These are phyloP conservation scores for Metarhizium humberi DNA, from an alignment of 2,329 filamentous ascomycete species.

Conservation along the genomic window DNA sequence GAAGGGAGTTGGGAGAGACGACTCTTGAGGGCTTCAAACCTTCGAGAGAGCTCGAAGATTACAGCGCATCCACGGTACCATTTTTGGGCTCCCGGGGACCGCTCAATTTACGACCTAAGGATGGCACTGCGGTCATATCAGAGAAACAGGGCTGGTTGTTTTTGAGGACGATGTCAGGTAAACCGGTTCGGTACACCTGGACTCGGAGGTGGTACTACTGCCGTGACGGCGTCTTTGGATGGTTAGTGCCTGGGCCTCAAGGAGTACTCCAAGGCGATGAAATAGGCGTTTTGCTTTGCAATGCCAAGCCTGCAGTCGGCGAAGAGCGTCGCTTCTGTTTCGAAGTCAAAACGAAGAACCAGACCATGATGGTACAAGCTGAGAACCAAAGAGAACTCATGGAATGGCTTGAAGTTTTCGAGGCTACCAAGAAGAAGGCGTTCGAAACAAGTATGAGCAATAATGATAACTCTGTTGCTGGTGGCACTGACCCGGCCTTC, in stretches of 20 bases:
- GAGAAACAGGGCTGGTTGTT: slow-evolving; percentile 97
- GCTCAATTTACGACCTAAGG: slow-evolving; percentile 49
- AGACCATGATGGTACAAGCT: slow-evolving; percentile 79
- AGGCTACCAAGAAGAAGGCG: slow-evolving; percentile 86
- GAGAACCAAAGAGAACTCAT: slow-evolving; percentile 89
- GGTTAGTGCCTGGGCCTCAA: slow-evolving; percentile 73
- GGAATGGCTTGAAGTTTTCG: slow-evolving; percentile 89
- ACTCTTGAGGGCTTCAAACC: slow-evolving; percentile 65
- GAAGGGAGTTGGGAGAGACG: slow-evolving; percentile 72
- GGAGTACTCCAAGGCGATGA: slow-evolving; percentile 94
- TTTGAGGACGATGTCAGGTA: slow-evolving; percentile 70
- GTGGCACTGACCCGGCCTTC: slow-evolving; percentile 66
- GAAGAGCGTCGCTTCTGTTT: slow-evolving; percentile 96
- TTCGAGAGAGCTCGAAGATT: slow-evolving; percentile 87
- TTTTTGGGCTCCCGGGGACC: slow-evolving; percentile 68
- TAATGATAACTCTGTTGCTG: slow-evolving; percentile 35
- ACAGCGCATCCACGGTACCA: slow-evolving; percentile 80
- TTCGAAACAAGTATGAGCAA: slow-evolving; percentile 62
- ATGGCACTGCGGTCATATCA: slow-evolving; percentile 38
- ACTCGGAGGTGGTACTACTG: slow-evolving; percentile 91
- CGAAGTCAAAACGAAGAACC: slow-evolving; percentile 96
- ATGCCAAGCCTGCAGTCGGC: slow-evolving; percentile 78
- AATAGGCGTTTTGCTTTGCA: slow-evolving; percentile 90
- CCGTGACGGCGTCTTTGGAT: slow-evolving; percentile 92
- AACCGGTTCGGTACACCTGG: slow-evolving; percentile 86